Evolutionary conservation across 129 eudicot genomes (phyloP).

Genomic region (Flaveria ramosissima): DNA sequence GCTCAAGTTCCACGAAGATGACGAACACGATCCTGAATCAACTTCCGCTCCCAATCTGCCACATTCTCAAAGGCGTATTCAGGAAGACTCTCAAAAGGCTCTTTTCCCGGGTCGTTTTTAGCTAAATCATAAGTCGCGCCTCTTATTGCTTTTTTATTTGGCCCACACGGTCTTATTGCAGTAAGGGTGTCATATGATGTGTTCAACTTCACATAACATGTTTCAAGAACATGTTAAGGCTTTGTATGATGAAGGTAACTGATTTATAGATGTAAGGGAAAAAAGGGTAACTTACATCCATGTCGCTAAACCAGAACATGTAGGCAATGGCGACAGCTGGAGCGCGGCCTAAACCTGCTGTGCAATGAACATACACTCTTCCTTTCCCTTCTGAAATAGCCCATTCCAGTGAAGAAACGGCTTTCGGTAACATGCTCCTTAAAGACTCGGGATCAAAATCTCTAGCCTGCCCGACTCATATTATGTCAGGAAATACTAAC

Average conservation of each 20-base stretch:
- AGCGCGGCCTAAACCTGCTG: conserved; percentile 97
- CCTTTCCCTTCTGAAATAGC: conserved; percentile 89
- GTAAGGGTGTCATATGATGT: conserved; percentile 65
- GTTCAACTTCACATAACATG: conserved; percentile 51
- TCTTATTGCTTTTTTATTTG: conserved; percentile 78
- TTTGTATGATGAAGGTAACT: background rate
- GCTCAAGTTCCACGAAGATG: conserved; percentile 70
- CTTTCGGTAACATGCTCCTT: conserved; percentile 79
- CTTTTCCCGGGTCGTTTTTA: conserved; percentile 69
- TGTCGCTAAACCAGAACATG: conserved; percentile 84
- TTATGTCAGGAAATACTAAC: background rate
- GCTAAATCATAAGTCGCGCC: conserved; percentile 94
- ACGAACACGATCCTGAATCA: conserved; percentile 79
- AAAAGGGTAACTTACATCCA: conserved; percentile 64
- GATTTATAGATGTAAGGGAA: background rate
- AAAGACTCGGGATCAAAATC: conserved; percentile 95
- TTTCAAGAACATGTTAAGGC: conserved; percentile 7
- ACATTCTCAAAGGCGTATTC: conserved; percentile 74
- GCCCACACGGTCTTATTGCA: conserved; percentile 87
- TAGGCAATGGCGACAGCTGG: conserved; percentile 95
- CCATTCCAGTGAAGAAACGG: conserved; percentile 86
- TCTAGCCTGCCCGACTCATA: conserved; percentile 57
- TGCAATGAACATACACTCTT: conserved; percentile 83
- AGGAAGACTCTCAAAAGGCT: conserved; percentile 77
- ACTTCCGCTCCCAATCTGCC: conserved; percentile 89